Evolutionary conservation across 2,329 filamentous ascomycete species (phyloP).

Genomic region (Botrytis fabae): DNA sequence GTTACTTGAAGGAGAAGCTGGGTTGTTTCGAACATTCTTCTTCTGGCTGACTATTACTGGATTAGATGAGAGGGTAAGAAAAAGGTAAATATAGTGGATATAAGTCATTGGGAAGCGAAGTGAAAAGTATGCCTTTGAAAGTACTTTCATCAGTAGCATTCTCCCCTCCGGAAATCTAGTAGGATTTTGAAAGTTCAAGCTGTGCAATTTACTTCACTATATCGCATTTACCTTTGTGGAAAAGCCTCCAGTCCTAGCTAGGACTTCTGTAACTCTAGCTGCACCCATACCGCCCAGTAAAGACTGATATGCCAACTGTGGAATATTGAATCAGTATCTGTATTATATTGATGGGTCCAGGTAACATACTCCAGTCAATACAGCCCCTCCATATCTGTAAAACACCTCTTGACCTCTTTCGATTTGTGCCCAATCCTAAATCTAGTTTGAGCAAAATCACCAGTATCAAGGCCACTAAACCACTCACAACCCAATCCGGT

Average conservation of each 20-base stretch:
- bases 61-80: background rate
- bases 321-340: slow-evolving; percentile 13
- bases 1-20: slow-evolving; percentile 75
- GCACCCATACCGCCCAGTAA: slow-evolving; percentile 71
- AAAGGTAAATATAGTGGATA: background rate
- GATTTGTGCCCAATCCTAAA: slow-evolving; percentile 70
- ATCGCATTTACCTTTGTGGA: slow-evolving; percentile 48
- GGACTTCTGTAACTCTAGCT: slow-evolving; percentile 70
- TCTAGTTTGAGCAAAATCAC: background rate
- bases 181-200: no score
- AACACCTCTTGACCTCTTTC: slow-evolving; percentile 73
- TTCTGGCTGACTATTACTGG: slow-evolving; percentile 53
- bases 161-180: no score
- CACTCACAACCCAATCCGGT: slow-evolving; percentile 63
- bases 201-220: no score
- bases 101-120: background rate
- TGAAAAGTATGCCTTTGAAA: background rate
- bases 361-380: slow-evolving; percentile 54
- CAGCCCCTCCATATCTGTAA: slow-evolving; percentile 71
- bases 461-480: background rate
- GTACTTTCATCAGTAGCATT: background rate
- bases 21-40: slow-evolving; percentile 69
- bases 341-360: background rate
- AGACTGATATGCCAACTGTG: slow-evolving; percentile 54
- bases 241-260: slow-evolving; percentile 74